Evolutionary conservation across 306 rosid genomes (phyloP).

Genomic region (Pyrus communis): DNA sequence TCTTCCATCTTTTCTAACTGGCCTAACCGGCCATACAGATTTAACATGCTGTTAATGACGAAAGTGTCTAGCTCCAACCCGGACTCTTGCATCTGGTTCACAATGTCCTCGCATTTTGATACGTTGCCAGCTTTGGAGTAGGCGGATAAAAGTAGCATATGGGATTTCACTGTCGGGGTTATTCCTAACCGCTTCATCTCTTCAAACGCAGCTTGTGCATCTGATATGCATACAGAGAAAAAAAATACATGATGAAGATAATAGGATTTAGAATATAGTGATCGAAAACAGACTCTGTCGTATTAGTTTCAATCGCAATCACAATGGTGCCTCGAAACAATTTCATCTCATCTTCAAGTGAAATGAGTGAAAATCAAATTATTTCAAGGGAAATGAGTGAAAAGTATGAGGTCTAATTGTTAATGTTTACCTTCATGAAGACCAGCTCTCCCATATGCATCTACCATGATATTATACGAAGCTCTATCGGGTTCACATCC

Average conservation of each 20-base stretch:
- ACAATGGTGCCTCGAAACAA: neutral
- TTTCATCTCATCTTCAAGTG: neutral
- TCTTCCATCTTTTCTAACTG: constrained; percentile 75
- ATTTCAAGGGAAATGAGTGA: neutral
- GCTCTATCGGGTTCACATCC: constrained; percentile 99
- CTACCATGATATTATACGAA: constrained; percentile 86
- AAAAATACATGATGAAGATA: neutral
- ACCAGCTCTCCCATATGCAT: constrained; percentile 93
- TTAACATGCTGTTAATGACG: constrained; percentile 76
- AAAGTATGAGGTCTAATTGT: neutral
- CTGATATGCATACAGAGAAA: constrained; percentile 17
- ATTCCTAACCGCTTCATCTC: constrained; percentile 81
- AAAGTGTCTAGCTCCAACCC: constrained; percentile 72
- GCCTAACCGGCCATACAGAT: constrained; percentile 74
- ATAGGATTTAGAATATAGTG: neutral
- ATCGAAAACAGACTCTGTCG: neutral
- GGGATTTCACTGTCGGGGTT: constrained; percentile 89
- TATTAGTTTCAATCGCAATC: neutral
- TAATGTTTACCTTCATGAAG: constrained; percentile 62
- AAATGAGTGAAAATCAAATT: neutral
- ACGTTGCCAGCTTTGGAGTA: constrained; percentile 63
- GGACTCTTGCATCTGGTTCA: constrained; percentile 61
- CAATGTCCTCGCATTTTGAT: constrained; percentile 66
- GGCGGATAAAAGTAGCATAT: constrained; percentile 82
- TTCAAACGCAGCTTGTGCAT: constrained; percentile 65